phyloP scores from a whole-genome alignment of 805 yeast genomes.

The Ogataea dorogensis region DNA sequence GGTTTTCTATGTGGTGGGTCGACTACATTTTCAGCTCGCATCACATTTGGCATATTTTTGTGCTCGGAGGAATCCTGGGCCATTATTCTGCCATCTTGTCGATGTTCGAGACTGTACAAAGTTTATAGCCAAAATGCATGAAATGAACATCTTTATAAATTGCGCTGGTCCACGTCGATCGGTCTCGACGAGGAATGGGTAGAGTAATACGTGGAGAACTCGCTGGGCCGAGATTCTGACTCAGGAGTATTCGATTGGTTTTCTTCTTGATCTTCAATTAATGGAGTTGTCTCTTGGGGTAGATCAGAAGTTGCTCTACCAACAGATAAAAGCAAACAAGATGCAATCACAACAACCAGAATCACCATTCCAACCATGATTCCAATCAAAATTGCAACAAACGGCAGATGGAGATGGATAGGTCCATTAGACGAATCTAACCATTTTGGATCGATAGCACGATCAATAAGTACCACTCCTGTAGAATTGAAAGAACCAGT shows the following conservation, averaged over 20 bases:
- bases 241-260: background rate
- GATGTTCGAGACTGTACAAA: conserved; percentile 48
- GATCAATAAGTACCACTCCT: conserved; percentile 65
- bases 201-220: conserved; percentile 23
- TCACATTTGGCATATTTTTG: conserved; percentile 92
- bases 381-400: conserved; percentile 67
- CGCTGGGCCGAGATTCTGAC: conserved; percentile 2
- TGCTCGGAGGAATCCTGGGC: conserved; percentile 83
- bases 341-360: conserved; percentile 33
- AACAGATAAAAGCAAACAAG: conserved; percentile 36
- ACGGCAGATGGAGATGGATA: conserved; percentile 61
- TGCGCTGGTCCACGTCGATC: conserved; percentile 20
- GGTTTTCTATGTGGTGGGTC: conserved; percentile 77
- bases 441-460: conserved; percentile 69
- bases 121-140: conserved; percentile 3
- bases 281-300: conserved; percentile 17
- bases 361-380: conserved; percentile 57
- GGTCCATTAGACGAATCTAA: conserved; percentile 41
- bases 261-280: conserved; percentile 5
- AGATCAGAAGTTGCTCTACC: conserved; percentile 19
- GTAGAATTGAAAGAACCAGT: conserved; percentile 20
- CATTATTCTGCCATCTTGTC: conserved; percentile 79
- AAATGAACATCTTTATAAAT: conserved; percentile 4
- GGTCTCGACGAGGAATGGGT: conserved; percentile 30
- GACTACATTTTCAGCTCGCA: conserved; percentile 77